Conservation (phyloP, 208 protist genomes). For the Crithidia acanthocephali region DNA sequence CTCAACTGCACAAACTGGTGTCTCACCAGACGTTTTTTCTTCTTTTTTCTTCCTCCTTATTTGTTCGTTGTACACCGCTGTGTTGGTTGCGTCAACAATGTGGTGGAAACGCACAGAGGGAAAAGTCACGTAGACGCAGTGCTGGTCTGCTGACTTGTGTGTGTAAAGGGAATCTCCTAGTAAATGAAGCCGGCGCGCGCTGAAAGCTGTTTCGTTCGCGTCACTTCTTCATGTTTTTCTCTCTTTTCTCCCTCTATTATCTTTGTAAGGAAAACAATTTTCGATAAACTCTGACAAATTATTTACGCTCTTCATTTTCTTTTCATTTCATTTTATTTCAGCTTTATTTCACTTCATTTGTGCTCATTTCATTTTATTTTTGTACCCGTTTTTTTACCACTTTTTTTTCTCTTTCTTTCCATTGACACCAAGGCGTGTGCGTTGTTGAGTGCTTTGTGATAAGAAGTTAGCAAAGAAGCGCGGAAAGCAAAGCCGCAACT, state of each 20-base stretch:
- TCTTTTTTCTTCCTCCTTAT: background rate
- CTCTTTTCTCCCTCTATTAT: background rate
- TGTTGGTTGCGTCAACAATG: background rate
- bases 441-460: background rate
- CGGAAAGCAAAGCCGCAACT: conserved; percentile 1
- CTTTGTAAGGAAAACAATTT: conserved; percentile 1
- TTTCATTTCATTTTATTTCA: conserved; percentile 14
- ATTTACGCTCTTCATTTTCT: background rate
- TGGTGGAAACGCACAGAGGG: too few relatives aligned
- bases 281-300: background rate
- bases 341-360: conserved; percentile 10
- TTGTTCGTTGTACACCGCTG: background rate
- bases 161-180: too few relatives aligned
- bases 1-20: background rate
- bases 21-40: background rate
- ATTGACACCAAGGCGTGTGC: background rate
- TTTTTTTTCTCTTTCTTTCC: conserved; percentile 14
- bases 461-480: conserved; percentile 8
- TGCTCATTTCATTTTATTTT: conserved; percentile 11
- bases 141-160: too few relatives aligned
- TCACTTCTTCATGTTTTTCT: background rate
- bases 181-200: background rate
- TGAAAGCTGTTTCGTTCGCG: conserved; percentile 13
- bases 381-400: background rate
- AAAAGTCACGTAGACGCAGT: too few relatives aligned